These are phyloP conservation scores for Penicillium manginii DNA, from an alignment of 495 filamentous ascomycete genomes.

Conservation along the genomic window DNA sequence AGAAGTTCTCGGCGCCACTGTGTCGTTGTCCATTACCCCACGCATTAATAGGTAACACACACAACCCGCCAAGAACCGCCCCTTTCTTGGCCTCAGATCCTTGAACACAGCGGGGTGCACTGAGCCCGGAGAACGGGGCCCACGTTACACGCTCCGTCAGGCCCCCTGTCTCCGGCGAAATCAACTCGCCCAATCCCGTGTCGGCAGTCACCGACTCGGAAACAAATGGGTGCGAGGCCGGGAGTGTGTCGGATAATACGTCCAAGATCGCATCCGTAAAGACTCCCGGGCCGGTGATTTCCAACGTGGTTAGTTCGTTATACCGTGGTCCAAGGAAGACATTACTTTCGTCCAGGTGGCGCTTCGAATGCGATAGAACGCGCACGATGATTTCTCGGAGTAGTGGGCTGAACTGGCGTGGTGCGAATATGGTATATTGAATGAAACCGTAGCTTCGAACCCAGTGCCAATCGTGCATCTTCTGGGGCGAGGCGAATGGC, in stretches of 20 bases:
- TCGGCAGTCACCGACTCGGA: conserved; percentile 33
- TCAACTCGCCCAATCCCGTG: conserved; percentile 29
- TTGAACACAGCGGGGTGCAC: conserved; percentile 39
- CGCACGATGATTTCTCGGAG: conserved; percentile 41
- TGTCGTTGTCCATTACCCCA: conserved; percentile 53
- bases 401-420: conserved; percentile 44
- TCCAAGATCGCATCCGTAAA: conserved; percentile 49
- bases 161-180: conserved; percentile 8
- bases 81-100: conserved; percentile 24
- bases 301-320: conserved; percentile 35
- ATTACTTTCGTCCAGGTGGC: conserved; percentile 23
- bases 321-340: conserved; percentile 26
- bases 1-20: conserved; percentile 39
- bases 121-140: conserved; percentile 44
- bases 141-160: conserved; percentile 41
- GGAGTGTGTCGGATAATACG: conserved; percentile 37
- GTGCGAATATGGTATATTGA: conserved; percentile 48
- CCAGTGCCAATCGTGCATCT: conserved; percentile 47
- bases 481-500: conserved; percentile 37
- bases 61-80: conserved; percentile 38
- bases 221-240: conserved; percentile 33
- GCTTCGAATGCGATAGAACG: conserved; percentile 40
- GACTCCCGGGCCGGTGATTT: conserved; percentile 44
- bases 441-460: conserved; percentile 42
- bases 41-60: conserved; percentile 45